A percentile compares a stretch with the other conserved stretches of the same genome.
phyloP scores from a whole-genome alignment of 2,329 filamentous ascomycete species.

The Cercospora janseana region DNA sequence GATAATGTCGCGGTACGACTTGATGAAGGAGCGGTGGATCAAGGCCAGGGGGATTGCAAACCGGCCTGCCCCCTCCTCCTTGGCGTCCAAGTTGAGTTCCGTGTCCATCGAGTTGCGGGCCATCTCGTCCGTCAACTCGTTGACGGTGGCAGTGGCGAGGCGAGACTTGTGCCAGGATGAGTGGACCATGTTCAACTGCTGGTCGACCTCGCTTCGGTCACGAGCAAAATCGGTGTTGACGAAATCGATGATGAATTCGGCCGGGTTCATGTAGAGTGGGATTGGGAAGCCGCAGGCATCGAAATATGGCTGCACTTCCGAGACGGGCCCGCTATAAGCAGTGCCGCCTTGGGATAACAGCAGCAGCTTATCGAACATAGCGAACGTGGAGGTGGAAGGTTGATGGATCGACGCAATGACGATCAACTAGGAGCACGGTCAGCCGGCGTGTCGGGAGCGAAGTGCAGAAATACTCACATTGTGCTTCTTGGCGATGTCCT shows the following conservation, averaged over 20 bases:
- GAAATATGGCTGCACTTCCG: slow-evolving; percentile 62
- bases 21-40: slow-evolving; percentile 76
- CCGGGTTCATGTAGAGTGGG: slow-evolving; percentile 71
- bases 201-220: slow-evolving; percentile 49
- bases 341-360: slow-evolving; percentile 69
- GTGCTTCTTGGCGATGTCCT: slow-evolving; percentile 62
- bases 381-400: slow-evolving; percentile 74
- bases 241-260: slow-evolving; percentile 75
- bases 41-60: slow-evolving; percentile 60
- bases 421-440: slow-evolving; percentile 56
- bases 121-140: slow-evolving; percentile 38
- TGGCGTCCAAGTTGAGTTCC: slow-evolving; percentile 32
- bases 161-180: slow-evolving; percentile 55
- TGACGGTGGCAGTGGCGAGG: slow-evolving; percentile 39
- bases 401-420: slow-evolving; percentile 84
- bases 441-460: neutral
- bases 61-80: slow-evolving; percentile 44
- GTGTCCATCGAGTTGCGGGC: slow-evolving; percentile 37
- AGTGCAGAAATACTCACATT: slow-evolving; percentile 48
- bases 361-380: slow-evolving; percentile 75
- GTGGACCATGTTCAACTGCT: slow-evolving; percentile 55
- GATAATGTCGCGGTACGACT: slow-evolving; percentile 78
- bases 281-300: slow-evolving; percentile 59
- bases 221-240: slow-evolving; percentile 73
- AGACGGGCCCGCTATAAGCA: slow-evolving; percentile 69